Base-by-base conservation (phyloP, 2,329 filamentous ascomycete species). In the Cordyceps cicadae region DNA sequence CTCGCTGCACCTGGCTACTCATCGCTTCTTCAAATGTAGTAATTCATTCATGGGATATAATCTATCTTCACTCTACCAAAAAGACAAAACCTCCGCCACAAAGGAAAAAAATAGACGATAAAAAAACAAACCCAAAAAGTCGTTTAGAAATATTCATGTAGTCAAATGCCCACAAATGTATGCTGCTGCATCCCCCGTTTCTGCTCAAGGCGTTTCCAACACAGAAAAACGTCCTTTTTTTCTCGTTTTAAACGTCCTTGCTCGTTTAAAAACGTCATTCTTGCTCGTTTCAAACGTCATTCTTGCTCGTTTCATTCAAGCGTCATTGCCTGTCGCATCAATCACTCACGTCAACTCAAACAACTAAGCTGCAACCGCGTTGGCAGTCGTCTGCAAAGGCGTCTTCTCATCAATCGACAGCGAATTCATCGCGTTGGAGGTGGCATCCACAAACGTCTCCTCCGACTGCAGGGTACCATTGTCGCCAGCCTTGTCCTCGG, bases 291-390 rank as follows among this genome's bases (percentile, higher is more conserved):
- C n/a, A n/a, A n/a, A n/a, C n/a, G n/a, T n/a, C n/a, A n/a, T n/a
- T n/a, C n/a, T n/a, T n/a, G n/a, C n/a, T n/a, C n/a, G n/a, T n/a
- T n/a, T n/a, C n/a, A n/a, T n/a, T n/a, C n/a, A 54, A 50, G 9
- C 3, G 9, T 41, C 58, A 39, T 50, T 52, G 9, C 49, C 24
- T 11, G 3, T 3, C 3, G 3, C n/a, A n/a, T 54, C 26, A 12
- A n/a, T 45, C 29, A 15, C 51, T 43, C 45, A n/a, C n/a, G n/a
- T n/a, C n/a, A n/a, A n/a, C n/a, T n/a, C n/a, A n/a, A 59, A 32
- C 49, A 54, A 52, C 34, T 51, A 62, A 32, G 60, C 60, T 41
- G 61, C 61, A 41, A 62, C 61, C 14, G 61, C 57, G 52, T 55
- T 55, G 43, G 61, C 21, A 9, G 43, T 55, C 3, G 59, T 61